Evolutionary conservation across 1,284 basidiomycete genomes (phyloP).

Genomic region (Ceratobasidium sp.): DNA sequence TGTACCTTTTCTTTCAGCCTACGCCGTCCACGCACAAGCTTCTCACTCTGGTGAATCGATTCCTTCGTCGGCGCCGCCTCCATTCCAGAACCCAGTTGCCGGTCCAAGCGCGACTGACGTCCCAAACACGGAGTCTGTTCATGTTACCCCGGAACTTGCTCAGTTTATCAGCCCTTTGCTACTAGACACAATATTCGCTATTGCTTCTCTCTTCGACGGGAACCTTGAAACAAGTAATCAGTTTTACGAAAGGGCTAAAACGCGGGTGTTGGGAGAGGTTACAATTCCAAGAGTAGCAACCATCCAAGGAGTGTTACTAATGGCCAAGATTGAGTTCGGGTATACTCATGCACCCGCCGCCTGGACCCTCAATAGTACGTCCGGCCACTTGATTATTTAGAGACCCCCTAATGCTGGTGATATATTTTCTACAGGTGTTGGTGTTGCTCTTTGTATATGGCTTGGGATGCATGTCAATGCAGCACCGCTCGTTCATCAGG

Average conservation of each 20-base stretch:
- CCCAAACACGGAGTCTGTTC: neutral
- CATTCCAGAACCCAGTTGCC: neutral
- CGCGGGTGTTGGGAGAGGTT: neutral
- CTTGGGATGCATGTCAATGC: slow-evolving; percentile 43
- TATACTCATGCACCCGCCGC: slow-evolving; percentile 11
- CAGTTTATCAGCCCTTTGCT: slow-evolving; percentile 25
- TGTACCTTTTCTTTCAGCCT: slow-evolving; percentile 13
- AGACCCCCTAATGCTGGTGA: neutral
- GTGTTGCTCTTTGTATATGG: slow-evolving; percentile 28
- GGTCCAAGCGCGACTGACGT: neutral
- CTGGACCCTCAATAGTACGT: slow-evolving; percentile 7
- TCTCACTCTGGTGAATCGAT: neutral
- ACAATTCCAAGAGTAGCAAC: neutral
- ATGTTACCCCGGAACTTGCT: slow-evolving; percentile 1
- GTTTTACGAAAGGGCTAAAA: slow-evolving; percentile 1
- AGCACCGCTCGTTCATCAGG: slow-evolving; percentile 24
- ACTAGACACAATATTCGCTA: slow-evolving; percentile 1
- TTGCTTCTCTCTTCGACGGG: neutral
- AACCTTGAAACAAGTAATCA: neutral
- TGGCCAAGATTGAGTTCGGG: neutral
- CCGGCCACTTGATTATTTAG: neutral
- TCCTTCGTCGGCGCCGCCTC: neutral
- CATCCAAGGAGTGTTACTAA: neutral
- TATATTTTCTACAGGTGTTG: neutral
- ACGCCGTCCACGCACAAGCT: neutral